Evolutionary conservation across 192 early-diverging fungal genomes (phyloP), one percentile per base, ranked within the genome.

Genomic region (Coemansia sp.): DNA sequence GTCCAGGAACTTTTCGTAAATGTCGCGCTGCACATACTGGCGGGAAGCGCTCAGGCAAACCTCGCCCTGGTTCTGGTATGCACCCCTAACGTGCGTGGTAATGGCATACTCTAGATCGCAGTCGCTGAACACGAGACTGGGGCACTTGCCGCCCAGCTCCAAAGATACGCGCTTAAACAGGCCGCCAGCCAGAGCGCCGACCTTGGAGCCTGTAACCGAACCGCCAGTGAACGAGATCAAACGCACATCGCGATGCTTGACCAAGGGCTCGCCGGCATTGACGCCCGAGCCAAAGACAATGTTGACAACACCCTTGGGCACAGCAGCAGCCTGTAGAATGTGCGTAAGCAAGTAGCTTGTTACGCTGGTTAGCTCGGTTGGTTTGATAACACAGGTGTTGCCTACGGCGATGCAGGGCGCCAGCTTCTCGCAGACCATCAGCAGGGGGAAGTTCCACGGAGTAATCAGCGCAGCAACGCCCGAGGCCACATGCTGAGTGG

Each of bases 71-170:
- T 87, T 87, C 20, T 84, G 70, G 77, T 90, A 95, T 21, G 87
- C 86, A 20, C 85, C 83, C 6, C 79, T 62, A 26, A 95, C 61
- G n/a, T 87, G 80, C 59, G 86, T 87, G 36, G 83, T 77, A 7
- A 93, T 82, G 0, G 91, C 89, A 62, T 86, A 73, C 53, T 92
- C 89, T 12, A 92, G 59, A 62, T 93, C 82, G 18, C 87, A 87
- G 78, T 94, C 92, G 26, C 83, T 87, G 77, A 93, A 94, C 3
- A 93, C 83, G 53, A 92, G 84, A 53, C 86, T 89, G 1, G 93
- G 86, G 23, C 91, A 92, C 72, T 95, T 95, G 39, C 94, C 94
- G 48, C 89, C 93, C 9, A 95, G 79, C 73, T 95, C 94, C 41
- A 95, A 68, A 1, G 89, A 88, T 7, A 93, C 70, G 33, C 90